Evolutionary conservation across 805 yeast genomes (phyloP), one percentile per base, ranked within the genome.

Genomic region (Candida wancherniae): DNA sequence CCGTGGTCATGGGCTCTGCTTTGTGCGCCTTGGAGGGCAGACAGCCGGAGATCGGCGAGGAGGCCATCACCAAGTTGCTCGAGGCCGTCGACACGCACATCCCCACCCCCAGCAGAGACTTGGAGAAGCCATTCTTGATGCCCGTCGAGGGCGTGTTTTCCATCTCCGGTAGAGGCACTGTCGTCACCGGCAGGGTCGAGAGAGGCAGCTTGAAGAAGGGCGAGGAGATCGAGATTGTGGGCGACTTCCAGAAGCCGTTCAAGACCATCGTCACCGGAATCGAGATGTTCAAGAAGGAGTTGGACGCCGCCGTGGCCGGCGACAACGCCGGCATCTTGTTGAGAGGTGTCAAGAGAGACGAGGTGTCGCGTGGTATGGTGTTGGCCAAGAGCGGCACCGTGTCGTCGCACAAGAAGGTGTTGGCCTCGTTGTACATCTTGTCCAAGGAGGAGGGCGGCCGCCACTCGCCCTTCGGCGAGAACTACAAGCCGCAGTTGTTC

Each of bases 361-460:
- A 92, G 59, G 73, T 92, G 51, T 75, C 76, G 66, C 84, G 98
- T 72, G 98, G 98, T 71, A 90, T 90, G 97, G 94, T 92, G 49
- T 69, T 87, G 51, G 83, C 94, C 59, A 88, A 87, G 73, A 88
- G 95, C 54, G 90, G 85, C 47, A 69, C 94, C 45, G 84, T 90
- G 54, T 78, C 83, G 65, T 84, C 97, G 40, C 95, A 88, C 80
- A 79, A 81, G 63, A 87, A 85, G 73, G 77, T 90, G 74, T 75
- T 92, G 59, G 88, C 96, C 42, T 90, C 97, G 29, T 68, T 90
- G 58, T 92, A 92, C 68, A 78, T 90, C 45, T 75, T 92, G 61
- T 76, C 94, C 58, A 83, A 86, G 67, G 97, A 92, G 58, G 98
- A 92, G 72, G 98, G 98, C 77, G 98, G 98, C 56, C 90, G 98